Conservation (phyloP, 2,329 filamentous ascomycete species). For the Cercospora zeina region DNA sequence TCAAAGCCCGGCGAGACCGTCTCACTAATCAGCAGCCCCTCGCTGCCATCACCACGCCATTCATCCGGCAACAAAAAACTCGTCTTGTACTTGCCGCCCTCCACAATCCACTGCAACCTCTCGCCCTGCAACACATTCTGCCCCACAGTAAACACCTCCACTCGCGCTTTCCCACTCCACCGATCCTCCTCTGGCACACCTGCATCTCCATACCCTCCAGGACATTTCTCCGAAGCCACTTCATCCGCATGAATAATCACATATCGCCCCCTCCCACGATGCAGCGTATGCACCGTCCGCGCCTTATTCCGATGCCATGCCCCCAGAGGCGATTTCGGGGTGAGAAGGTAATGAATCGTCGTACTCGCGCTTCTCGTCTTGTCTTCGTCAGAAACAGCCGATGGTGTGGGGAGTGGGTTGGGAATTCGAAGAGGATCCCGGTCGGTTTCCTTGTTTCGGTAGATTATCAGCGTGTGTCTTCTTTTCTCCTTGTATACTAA, state of each 20-base stretch:
- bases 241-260: slow-evolving; percentile 63
- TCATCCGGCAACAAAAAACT: slow-evolving; percentile 59
- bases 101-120: slow-evolving; percentile 64
- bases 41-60: slow-evolving; percentile 42
- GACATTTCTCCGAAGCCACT: slow-evolving; percentile 28
- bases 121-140: slow-evolving; percentile 59
- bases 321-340: slow-evolving; percentile 56
- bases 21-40: slow-evolving; percentile 65
- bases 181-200: slow-evolving; percentile 54
- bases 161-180: slow-evolving; percentile 45
- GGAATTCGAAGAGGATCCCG: slow-evolving; percentile 54
- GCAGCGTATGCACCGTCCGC: slow-evolving; percentile 62
- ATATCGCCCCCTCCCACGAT: slow-evolving; percentile 63
- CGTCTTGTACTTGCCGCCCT: slow-evolving; percentile 67
- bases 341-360: slow-evolving; percentile 66
- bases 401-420: slow-evolving; percentile 54
- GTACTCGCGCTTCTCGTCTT: slow-evolving; percentile 57
- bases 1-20: slow-evolving; percentile 69
- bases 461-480: no score
- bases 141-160: slow-evolving; percentile 68
- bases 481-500: no score
- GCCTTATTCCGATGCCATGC: slow-evolving; percentile 64
- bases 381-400: slow-evolving; percentile 24
- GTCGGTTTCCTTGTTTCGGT: slow-evolving; percentile 55
- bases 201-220: slow-evolving; percentile 47